phyloP scores from a whole-genome alignment of 352 stramenopile genomes.

The Halophytophthora batemanensis region DNA sequence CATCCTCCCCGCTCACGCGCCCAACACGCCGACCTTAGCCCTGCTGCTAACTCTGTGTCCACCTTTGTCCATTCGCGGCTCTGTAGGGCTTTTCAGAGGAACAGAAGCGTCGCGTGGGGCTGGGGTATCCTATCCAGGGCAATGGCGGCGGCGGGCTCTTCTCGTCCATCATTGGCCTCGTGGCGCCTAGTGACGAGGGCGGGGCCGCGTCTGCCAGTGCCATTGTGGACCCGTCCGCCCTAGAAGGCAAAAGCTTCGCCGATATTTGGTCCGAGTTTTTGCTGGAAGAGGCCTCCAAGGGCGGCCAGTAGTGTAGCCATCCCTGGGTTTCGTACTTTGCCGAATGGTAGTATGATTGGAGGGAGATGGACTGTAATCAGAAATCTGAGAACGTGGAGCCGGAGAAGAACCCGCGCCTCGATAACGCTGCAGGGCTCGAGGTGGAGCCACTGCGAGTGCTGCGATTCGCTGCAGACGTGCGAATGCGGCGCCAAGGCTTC shows the following conservation, averaged over 20 bases:
- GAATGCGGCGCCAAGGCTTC: background rate
- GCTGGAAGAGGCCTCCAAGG: conserved; percentile 46
- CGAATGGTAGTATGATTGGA: no score
- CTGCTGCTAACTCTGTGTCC: background rate
- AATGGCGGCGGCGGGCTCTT: conserved; percentile 68
- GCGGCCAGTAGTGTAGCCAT: background rate
- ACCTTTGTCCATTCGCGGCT: background rate
- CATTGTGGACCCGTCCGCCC: conserved; percentile 15
- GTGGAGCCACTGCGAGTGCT: no score
- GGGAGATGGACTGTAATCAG: no score
- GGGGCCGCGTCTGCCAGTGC: background rate
- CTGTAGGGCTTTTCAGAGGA: conserved; percentile 59
- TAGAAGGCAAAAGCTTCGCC: conserved; percentile 69
- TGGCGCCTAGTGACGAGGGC: conserved; percentile 21
- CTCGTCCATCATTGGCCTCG: conserved; percentile 58
- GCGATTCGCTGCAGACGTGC: background rate
- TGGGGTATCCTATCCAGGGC: conserved; percentile 46
- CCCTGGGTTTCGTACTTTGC: background rate
- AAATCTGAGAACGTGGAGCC: no score
- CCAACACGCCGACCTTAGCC: background rate
- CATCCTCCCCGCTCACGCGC: no score
- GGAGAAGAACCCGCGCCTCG: no score
- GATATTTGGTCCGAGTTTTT: conserved; percentile 74
- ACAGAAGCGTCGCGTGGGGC: conserved; percentile 58
- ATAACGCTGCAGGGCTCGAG: no score